phyloP scores from a whole-genome alignment of 176 grass and related monocot genomes.

The Cenchrus americanus region DNA sequence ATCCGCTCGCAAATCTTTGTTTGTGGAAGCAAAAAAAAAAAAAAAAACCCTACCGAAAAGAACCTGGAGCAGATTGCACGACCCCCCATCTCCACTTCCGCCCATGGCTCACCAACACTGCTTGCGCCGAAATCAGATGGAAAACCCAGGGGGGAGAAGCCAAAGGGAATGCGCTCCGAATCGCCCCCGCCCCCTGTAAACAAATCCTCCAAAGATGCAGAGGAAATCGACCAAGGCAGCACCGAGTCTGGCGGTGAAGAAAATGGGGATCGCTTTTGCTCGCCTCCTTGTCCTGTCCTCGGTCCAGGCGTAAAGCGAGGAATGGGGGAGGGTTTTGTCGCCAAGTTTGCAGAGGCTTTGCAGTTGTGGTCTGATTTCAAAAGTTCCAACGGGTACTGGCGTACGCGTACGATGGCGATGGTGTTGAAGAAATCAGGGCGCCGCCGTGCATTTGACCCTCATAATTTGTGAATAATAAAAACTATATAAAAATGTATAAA shows the following conservation, averaged over 20 bases:
- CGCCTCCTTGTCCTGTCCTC: not conserved
- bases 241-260: not conserved
- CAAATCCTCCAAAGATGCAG: not conserved
- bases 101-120: not conserved
- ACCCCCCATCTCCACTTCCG: conserved; percentile 7
- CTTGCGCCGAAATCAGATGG: not conserved
- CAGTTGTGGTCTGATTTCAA: not conserved
- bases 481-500: too few species aligned
- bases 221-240: not conserved
- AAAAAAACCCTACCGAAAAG: not conserved
- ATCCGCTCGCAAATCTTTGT: not conserved
- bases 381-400: not conserved
- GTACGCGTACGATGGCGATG: too few species aligned
- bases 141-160: not conserved
- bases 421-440: too few species aligned
- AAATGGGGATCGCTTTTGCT: not conserved
- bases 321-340: not conserved
- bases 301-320: not conserved
- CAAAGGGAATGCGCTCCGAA: not conserved
- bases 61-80: not conserved
- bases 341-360: not conserved
- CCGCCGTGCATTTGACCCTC: not conserved
- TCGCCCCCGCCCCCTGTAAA: too few species aligned
- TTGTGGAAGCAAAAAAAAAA: too few species aligned
- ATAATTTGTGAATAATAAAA: too few species aligned